These are phyloP conservation scores for Trametes villosa DNA, from an alignment of 768 basidiomycete species.

Conservation along the genomic window DNA sequence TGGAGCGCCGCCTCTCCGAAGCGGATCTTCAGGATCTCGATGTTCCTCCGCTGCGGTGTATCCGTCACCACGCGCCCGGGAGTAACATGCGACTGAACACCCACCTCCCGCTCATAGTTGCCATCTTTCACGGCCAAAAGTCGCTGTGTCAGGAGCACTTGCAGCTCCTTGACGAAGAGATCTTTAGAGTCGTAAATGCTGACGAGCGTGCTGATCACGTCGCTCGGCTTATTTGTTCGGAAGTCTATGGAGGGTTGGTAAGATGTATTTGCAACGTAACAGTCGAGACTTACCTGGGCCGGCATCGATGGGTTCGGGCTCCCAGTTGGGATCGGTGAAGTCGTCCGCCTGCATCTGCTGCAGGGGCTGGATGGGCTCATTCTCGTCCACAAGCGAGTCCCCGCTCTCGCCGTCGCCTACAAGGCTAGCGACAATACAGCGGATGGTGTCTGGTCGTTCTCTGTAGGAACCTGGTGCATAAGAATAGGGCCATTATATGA, in stretches of 20 bases:
- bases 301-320: slow-evolving; percentile 95
- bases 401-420: slow-evolving; percentile 85
- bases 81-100: slow-evolving; percentile 7
- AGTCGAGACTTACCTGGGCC: slow-evolving; percentile 71
- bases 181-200: slow-evolving; percentile 98
- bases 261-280: neutral
- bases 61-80: neutral
- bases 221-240: slow-evolving; percentile 86
- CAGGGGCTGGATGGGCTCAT: slow-evolving; percentile 76
- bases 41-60: slow-evolving; percentile 72
- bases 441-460: slow-evolving; percentile 90
- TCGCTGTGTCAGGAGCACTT: slow-evolving; percentile 87
- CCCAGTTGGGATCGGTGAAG: slow-evolving; percentile 91
- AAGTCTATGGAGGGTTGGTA: slow-evolving; percentile 63
- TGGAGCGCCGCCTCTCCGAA: slow-evolving; percentile 94
- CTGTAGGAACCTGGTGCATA: slow-evolving; percentile 41
- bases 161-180: slow-evolving; percentile 93
- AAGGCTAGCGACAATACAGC: slow-evolving; percentile 88
- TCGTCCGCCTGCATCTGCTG: slow-evolving; percentile 82
- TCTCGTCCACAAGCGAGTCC: slow-evolving; percentile 84
- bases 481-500: neutral
- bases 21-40: slow-evolving; percentile 93
- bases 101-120: slow-evolving; percentile 70
- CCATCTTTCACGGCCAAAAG: slow-evolving; percentile 82
- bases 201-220: slow-evolving; percentile 94